phyloP scores from a whole-genome alignment of 805 yeast genomes.

The Saturnispora diversa region DNA sequence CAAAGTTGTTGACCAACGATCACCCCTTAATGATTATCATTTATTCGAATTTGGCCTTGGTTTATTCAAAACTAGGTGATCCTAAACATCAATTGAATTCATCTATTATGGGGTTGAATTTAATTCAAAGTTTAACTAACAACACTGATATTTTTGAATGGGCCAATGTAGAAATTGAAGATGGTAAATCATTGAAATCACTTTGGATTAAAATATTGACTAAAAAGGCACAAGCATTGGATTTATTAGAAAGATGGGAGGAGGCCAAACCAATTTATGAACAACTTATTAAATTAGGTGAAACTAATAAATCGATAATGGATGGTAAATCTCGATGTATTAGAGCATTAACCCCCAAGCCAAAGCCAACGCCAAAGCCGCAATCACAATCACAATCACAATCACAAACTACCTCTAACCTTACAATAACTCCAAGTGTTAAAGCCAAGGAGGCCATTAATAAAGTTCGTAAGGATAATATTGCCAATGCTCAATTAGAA shows the following conservation, averaged over 20 bases:
- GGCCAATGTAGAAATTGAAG: slow-evolving; percentile 31
- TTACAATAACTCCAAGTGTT: too few relatives aligned
- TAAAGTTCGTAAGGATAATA: slow-evolving; percentile 6
- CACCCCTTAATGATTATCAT: slow-evolving; percentile 65
- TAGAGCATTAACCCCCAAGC: slow-evolving; percentile 38
- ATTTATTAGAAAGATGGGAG: slow-evolving; percentile 62
- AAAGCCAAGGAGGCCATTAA: slow-evolving; percentile 9
- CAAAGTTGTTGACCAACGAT: too few relatives aligned
- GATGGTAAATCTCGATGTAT: slow-evolving; percentile 80
- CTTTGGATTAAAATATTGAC: slow-evolving; percentile 67
- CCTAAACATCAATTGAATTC: slow-evolving; percentile 42
- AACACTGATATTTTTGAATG: slow-evolving; percentile 8
- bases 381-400: neutral
- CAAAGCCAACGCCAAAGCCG: slow-evolving; percentile 16
- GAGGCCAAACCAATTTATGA: slow-evolving; percentile 58
- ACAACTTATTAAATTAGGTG: slow-evolving; percentile 58
- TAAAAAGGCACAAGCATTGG: slow-evolving; percentile 77
- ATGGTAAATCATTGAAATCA: slow-evolving; percentile 49
- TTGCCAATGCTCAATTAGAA: slow-evolving; percentile 32
- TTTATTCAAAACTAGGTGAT: slow-evolving; percentile 62
- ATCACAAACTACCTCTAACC: too few relatives aligned
- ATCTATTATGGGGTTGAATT: slow-evolving; percentile 40
- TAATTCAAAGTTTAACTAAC: slow-evolving; percentile 28
- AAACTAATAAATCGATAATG: slow-evolving; percentile 51
- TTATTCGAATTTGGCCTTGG: slow-evolving; percentile 66